phyloP scores from a whole-genome alignment of 768 basidiomycete species.

The Lentinula lateritia region DNA sequence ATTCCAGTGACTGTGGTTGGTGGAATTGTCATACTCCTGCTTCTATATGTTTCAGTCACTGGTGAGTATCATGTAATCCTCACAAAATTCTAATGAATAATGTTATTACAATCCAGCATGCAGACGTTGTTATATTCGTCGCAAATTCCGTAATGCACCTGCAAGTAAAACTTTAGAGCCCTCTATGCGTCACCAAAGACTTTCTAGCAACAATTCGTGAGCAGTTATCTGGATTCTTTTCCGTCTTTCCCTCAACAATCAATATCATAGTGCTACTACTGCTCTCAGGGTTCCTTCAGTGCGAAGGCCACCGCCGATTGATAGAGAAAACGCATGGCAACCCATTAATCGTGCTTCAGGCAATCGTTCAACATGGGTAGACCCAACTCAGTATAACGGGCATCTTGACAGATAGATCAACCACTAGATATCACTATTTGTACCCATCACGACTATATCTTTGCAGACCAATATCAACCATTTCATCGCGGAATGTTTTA shows the following conservation, averaged over 20 bases:
- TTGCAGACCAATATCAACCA: no score
- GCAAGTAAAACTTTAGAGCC: no score
- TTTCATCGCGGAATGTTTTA: no score
- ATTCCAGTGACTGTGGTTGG: slow-evolving; percentile 76
- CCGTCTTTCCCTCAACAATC: not conserved
- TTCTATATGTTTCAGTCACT: slow-evolving; percentile 46
- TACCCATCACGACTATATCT: no score
- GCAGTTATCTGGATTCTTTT: not conserved
- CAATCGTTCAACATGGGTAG: not conserved
- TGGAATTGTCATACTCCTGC: slow-evolving; percentile 52
- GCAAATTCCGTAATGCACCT: not conserved
- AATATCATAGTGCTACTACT: not conserved
- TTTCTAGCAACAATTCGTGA: not conserved
- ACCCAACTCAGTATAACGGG: not conserved
- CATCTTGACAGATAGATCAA: not conserved
- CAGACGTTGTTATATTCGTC: not conserved
- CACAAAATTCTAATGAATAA: not conserved
- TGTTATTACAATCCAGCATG: not conserved
- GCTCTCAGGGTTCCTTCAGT: not conserved
- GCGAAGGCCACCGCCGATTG: not conserved
- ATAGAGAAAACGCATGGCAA: not conserved
- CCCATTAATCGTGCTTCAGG: not conserved
- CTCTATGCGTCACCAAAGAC: slow-evolving; percentile 2
- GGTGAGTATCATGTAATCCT: slow-evolving; percentile 23
- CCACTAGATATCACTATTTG: not conserved